A percentile compares a stretch with the other conserved stretches of the same genome.
phyloP scores from a whole-genome alignment of 768 basidiomycete genomes.

The Dacryopinax spathularia region DNA sequence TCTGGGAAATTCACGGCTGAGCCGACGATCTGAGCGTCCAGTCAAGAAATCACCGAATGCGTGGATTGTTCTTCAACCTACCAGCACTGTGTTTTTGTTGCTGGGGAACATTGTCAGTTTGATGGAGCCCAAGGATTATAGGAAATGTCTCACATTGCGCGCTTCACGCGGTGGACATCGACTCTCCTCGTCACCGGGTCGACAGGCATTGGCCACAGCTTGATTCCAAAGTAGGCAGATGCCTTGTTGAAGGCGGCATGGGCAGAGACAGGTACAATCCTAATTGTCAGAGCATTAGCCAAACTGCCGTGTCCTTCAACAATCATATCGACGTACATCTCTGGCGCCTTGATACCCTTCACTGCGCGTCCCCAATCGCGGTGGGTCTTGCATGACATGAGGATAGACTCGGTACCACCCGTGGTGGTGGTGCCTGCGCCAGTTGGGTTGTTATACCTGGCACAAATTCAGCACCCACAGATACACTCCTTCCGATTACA shows the following conservation, averaged over 20 bases:
- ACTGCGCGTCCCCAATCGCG: conserved; percentile 77
- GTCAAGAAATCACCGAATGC: neutral
- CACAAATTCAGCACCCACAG: conserved; percentile 4
- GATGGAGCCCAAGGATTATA: neutral
- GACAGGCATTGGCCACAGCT: conserved; percentile 76
- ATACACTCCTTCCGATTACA: too few relatives aligned
- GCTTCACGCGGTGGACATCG: conserved; percentile 55
- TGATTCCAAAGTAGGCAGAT: conserved; percentile 73
- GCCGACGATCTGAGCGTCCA: conserved; percentile 49
- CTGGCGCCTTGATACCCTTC: conserved; percentile 81
- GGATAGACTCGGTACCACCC: conserved; percentile 89
- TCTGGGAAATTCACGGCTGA: conserved; percentile 79
- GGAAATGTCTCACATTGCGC: conserved; percentile 61
- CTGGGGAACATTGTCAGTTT: conserved; percentile 25
- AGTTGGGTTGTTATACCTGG: conserved; percentile 58
- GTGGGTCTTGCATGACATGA: conserved; percentile 91
- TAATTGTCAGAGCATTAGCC: conserved; percentile 20
- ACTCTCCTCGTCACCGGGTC: conserved; percentile 63
- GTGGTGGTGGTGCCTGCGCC: conserved; percentile 89
- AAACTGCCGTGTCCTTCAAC: neutral
- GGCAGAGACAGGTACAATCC: conserved; percentile 69
- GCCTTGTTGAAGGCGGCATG: conserved; percentile 96
- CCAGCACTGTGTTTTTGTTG: conserved; percentile 82
- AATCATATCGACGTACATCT: conserved; percentile 48
- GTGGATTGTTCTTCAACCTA: conserved; percentile 18